Conservation (phyloP, 345 rosid species). For the Eucalyptus cloeziana region DNA sequence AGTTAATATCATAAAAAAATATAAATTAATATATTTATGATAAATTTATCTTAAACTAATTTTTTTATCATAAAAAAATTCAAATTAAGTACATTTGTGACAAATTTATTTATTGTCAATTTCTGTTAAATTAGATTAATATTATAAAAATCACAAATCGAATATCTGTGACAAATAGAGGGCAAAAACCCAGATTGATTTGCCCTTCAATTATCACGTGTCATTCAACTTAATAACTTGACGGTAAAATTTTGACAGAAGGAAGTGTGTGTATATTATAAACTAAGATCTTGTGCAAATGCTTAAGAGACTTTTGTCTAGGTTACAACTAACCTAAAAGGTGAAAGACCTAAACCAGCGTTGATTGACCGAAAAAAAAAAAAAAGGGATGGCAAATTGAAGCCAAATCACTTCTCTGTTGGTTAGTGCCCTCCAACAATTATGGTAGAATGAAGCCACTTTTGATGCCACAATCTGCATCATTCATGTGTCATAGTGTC, state of each 20-base stretch:
- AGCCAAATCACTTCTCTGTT: not conserved
- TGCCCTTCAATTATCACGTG: fast-evolving
- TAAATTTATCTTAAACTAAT: fast-evolving
- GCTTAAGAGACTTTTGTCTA: not conserved
- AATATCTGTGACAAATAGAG: fast-evolving
- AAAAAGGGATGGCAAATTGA: not conserved
- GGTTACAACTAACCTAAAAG: not conserved
- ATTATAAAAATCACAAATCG: fast-evolving
- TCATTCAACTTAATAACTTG: fast-evolving
- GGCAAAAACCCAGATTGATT: no score
- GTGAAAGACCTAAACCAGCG: not conserved
- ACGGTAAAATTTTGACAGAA: fast-evolving
- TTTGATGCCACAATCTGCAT: not conserved
- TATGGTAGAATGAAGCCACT: not conserved
- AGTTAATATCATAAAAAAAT: not conserved
- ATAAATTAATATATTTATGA: fast-evolving
- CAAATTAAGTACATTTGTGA: fast-evolving
- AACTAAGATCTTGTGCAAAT: not conserved
- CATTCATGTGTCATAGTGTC: not conserved
- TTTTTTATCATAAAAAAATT: not conserved
- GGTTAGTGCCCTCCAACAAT: not conserved
- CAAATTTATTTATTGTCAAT: fast-evolving
- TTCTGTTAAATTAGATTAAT: not conserved
- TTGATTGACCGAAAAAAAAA: not conserved
- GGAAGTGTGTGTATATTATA: not conserved